Evolutionary conservation across 169 alveolate species (phyloP).

Genomic region (Hepatocystis sp.): DNA sequence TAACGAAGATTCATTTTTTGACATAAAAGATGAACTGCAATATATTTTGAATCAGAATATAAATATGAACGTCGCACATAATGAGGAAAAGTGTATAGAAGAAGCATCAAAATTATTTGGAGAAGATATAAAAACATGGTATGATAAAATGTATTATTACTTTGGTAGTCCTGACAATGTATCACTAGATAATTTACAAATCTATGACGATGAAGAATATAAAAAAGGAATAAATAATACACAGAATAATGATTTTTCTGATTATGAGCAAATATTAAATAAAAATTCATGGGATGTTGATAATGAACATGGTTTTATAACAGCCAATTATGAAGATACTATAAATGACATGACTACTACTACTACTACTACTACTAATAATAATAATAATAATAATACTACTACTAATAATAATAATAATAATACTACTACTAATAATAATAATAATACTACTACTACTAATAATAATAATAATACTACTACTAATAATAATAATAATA

Average conservation of each 20-base stretch:
- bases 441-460: too few species aligned
- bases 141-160: conserved; percentile 70
- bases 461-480: too few species aligned
- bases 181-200: conserved; percentile 23
- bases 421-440: too few species aligned
- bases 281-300: conserved; percentile 1
- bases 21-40: conserved; percentile 23
- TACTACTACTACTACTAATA: too few species aligned
- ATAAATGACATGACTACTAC: neutral
- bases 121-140: conserved; percentile 63
- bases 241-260: conserved; percentile 14
- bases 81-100: conserved; percentile 38
- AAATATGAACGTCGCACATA: conserved; percentile 27
- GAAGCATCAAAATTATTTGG: conserved; percentile 74
- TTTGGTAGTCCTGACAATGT: conserved; percentile 46
- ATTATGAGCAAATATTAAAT: conserved; percentile 28
- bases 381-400: too few species aligned
- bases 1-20: conserved; percentile 9
- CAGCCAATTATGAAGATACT: conserved; percentile 27
- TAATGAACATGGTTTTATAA: conserved; percentile 12
- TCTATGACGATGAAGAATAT: conserved; percentile 59
- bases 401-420: too few species aligned
- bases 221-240: conserved; percentile 4
- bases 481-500: too few species aligned
- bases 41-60: conserved; percentile 38